These are phyloP conservation scores for Aspergillus flavus DNA, from an alignment of 2,329 filamentous ascomycete species.

Conservation along the genomic window DNA sequence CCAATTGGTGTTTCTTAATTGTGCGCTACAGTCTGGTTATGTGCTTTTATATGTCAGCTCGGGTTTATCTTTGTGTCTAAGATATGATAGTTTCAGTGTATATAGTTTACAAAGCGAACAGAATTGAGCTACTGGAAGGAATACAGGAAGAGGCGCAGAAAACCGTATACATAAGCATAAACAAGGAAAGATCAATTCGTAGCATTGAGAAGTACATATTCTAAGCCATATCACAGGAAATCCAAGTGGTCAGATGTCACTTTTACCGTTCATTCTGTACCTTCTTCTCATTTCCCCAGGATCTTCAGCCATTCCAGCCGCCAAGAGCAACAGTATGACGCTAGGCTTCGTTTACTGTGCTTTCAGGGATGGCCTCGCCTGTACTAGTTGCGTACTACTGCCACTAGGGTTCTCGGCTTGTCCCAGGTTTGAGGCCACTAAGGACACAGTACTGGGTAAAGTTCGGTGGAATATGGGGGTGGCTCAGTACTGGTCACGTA, in stretches of 20 bases:
- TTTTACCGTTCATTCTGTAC: too few relatives aligned
- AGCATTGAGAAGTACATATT: neutral
- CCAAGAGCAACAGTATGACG: neutral
- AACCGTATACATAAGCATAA: neutral
- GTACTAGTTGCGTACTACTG: neutral
- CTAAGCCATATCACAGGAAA: neutral
- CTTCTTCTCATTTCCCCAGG: too few relatives aligned
- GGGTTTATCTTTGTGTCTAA: neutral
- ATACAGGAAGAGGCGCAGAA: neutral
- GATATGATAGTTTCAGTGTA: neutral
- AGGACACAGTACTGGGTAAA: neutral
- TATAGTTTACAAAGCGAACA: neutral
- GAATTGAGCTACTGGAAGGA: neutral
- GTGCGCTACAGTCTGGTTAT: neutral
- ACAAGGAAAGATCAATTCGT: neutral
- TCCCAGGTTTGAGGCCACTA: too few relatives aligned
- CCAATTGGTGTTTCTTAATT: neutral
- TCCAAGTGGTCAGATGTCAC: too few relatives aligned
- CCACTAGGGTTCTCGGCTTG: too few relatives aligned
- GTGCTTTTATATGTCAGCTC: neutral
- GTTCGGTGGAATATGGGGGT: neutral
- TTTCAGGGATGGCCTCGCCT: neutral
- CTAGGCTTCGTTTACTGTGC: too few relatives aligned
- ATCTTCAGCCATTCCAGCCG: neutral
- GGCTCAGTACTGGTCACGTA: neutral